Percentiles rank a stretch among this genome's conserved stretches.
Conservation (phyloP, 495 filamentous ascomycete species). For the Penicillium lagena region DNA sequence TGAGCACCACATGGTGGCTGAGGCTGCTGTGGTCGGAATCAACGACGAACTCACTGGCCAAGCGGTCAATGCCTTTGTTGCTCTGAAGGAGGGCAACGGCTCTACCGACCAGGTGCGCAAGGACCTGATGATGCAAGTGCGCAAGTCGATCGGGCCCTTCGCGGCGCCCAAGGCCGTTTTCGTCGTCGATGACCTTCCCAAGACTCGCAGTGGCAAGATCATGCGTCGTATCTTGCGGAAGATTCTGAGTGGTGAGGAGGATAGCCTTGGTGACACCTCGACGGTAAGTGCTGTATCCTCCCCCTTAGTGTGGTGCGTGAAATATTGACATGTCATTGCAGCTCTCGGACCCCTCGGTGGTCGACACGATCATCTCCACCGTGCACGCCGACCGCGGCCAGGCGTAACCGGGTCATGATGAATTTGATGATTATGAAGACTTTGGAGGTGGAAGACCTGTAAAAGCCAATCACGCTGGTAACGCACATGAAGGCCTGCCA, state of each 20-base stretch:
- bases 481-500: neutral
- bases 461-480: no score
- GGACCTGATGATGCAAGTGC: constrained; percentile 88
- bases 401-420: constrained; percentile 28
- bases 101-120: constrained; percentile 77
- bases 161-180: constrained; percentile 92
- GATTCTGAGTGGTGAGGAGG: constrained; percentile 94
- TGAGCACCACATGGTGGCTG: constrained; percentile 79
- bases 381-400: constrained; percentile 56
- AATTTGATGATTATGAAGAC: constrained; percentile 19
- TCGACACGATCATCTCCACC: constrained; percentile 78
- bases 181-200: constrained; percentile 86
- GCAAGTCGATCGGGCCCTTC: constrained; percentile 95
- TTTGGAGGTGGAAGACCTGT: constrained; percentile 6
- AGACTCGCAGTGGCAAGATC: constrained; percentile 96
- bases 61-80: constrained; percentile 93
- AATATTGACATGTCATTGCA: constrained; percentile 17
- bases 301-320: no score
- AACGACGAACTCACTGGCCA: constrained; percentile 91
- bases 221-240: constrained; percentile 97
- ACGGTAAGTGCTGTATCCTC: constrained; percentile 54
- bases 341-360: constrained; percentile 86
- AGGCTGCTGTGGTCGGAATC: constrained; percentile 94
- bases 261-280: constrained; percentile 86
- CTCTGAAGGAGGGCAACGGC: constrained; percentile 83